phyloP scores from a whole-genome alignment of 2,329 filamentous ascomycete genomes.

The Parafenestella ontariensis region DNA sequence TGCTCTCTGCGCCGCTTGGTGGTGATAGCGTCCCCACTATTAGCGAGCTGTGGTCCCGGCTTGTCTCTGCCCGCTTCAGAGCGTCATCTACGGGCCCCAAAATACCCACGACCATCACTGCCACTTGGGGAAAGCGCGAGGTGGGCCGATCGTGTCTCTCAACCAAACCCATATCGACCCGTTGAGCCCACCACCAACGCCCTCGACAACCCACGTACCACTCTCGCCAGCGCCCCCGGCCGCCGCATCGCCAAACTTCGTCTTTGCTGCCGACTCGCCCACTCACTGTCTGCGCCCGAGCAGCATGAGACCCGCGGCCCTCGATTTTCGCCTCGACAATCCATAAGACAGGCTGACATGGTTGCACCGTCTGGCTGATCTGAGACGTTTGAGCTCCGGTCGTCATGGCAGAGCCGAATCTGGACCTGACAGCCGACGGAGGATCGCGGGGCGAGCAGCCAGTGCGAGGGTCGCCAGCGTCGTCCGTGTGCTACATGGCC shows the following conservation, averaged over 20 bases:
- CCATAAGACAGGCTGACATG: constrained; percentile 36
- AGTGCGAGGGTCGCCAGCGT: constrained; percentile 27
- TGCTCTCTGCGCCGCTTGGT: not conserved
- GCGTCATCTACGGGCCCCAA: constrained; percentile 25
- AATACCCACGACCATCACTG: constrained; percentile 22
- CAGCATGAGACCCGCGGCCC: constrained; percentile 39
- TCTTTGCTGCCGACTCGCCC: not conserved
- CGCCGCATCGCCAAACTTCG: not conserved
- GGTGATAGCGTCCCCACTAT: constrained; percentile 13
- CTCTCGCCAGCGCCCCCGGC: not conserved
- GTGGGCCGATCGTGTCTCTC: constrained; percentile 23
- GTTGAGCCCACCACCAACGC: constrained; percentile 12
- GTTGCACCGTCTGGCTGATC: constrained; percentile 38
- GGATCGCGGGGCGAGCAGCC: constrained; percentile 14
- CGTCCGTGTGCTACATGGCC: constrained; percentile 36
- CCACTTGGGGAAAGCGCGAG: constrained; percentile 16
- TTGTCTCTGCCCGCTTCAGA: constrained; percentile 16
- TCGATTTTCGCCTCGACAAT: constrained; percentile 18
- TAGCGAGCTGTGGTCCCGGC: constrained; percentile 11
- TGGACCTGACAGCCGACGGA: constrained; percentile 32
- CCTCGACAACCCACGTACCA: not conserved
- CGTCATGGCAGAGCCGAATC: constrained; percentile 40
- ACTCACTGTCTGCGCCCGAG: constrained; percentile 12
- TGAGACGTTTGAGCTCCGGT: constrained; percentile 33
- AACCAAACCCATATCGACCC: constrained; percentile 23